phyloP scores from a whole-genome alignment of 768 basidiomycete genomes.

The Megacollybia marginata region DNA sequence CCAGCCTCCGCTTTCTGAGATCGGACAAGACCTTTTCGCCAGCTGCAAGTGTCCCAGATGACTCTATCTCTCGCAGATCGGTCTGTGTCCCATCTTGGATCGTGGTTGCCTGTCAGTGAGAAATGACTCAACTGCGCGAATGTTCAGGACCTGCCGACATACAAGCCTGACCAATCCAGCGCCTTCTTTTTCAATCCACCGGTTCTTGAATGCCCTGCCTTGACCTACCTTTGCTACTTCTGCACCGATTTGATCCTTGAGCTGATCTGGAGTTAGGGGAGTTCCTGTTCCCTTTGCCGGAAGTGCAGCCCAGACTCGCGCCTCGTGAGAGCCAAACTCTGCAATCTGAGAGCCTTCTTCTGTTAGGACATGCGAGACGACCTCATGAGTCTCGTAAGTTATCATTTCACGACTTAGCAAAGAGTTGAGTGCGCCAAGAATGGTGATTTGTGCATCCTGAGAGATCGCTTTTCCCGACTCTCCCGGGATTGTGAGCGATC shows the following conservation, averaged over 20 bases:
- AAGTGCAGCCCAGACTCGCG: constrained; percentile 84
- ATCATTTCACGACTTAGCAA: constrained; percentile 91
- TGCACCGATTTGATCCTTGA: constrained; percentile 75
- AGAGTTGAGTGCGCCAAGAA: constrained; percentile 90
- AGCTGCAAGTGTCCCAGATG: constrained; percentile 60
- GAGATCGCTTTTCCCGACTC: constrained; percentile 47
- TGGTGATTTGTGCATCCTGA: constrained; percentile 73
- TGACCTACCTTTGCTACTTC: constrained; percentile 92
- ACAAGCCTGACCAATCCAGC: constrained; percentile 83
- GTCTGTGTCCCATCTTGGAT: constrained; percentile 72
- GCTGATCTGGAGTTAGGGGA: constrained; percentile 57
- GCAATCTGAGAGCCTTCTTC: constrained; percentile 79
- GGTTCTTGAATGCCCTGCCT: constrained; percentile 92
- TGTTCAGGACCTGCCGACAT: constrained; percentile 22
- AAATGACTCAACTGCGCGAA: neutral
- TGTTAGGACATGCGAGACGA: constrained; percentile 65
- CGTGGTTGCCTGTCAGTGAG: constrained; percentile 38
- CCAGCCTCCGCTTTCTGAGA: constrained; percentile 85
- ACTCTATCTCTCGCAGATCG: constrained; percentile 66
- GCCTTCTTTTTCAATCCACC: constrained; percentile 92
- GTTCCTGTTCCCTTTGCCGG: constrained; percentile 62
- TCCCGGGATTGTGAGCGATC: constrained; percentile 60
- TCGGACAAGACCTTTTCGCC: constrained; percentile 85
- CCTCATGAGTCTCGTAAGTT: constrained; percentile 69
- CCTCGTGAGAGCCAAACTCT: constrained; percentile 86